Evolutionary conservation across 257 asterid species (phyloP).

Genomic region (Solanum lignicaule): DNA sequence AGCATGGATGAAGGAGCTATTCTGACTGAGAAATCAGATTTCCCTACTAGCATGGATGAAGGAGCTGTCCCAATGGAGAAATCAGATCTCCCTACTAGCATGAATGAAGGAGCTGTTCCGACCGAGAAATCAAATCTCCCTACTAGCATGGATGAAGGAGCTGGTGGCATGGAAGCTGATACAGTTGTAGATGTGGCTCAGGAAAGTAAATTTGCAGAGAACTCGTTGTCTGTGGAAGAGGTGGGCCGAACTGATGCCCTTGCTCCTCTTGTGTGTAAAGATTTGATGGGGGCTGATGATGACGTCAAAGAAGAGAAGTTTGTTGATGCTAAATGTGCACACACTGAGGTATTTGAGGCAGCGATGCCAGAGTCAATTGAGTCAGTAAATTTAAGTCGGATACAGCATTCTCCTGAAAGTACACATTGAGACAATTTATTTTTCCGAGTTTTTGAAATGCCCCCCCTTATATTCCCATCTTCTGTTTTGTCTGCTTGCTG

Average conservation of each 20-base stretch:
- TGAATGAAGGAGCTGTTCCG: not conserved
- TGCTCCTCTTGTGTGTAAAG: constrained; percentile 14
- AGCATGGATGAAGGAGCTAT: not conserved
- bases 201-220: constrained; percentile 7
- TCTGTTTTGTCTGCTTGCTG: constrained; percentile 35
- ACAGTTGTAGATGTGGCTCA: constrained; percentile 1
- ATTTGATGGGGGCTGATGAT: constrained; percentile 2
- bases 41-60: not conserved
- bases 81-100: constrained; percentile 15
- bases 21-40: not conserved
- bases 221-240: constrained; percentile 11
- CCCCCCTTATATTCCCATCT: constrained; percentile 20
- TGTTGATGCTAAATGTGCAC: constrained; percentile 47
- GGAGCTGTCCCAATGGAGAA: not conserved
- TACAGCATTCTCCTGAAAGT: constrained; percentile 99
- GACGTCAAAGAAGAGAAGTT: constrained; percentile 16
- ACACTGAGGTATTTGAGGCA: constrained; percentile 67
- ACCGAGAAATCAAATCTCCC: not conserved
- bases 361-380: constrained; percentile 51
- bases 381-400: constrained; percentile 87
- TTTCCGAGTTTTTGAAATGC: constrained; percentile 45
- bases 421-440: constrained; percentile 92
- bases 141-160: not conserved
- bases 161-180: constrained; percentile 13
- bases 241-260: constrained; percentile 18